Evolutionary conservation across 805 yeast genomes (phyloP), one percentile per base, ranked within the genome.

Genomic region (Zygosaccharomyces siamensis): DNA sequence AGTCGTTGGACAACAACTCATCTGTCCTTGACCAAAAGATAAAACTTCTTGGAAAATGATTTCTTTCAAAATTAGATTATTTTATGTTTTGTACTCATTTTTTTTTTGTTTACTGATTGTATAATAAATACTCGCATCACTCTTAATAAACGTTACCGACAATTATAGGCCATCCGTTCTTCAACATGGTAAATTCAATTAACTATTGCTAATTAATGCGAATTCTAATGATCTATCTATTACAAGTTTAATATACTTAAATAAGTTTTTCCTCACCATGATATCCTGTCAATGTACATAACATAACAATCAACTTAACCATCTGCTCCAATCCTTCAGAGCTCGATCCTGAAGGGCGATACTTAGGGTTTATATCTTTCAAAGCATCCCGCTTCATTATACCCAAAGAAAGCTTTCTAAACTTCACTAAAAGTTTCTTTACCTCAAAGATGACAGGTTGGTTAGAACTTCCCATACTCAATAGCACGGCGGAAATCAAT

Each of bases 1-100:
- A 83, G 63, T 89, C 90, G 75, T 79, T 93, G 48, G 96, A 93
- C 62, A 77, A 76, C 53, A 79, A 83, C 53, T 88, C 95, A 45
- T 75, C 75, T 16, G 72, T 72, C 21, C 73, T 93, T 58, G 87
- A 84, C 63, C 76, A 78, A 32, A 85, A 87, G 66, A 66, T 93
- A 51, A 78, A 75, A 31, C 46, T 57, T 4, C 40, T 62, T 12
- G 33, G 56, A 43, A 56, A 58, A 48, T 53, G 43, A 52, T 38
- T 20, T 28, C 28, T 20, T 18, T 31, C 11, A 4, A 28, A 20
- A 12, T 18, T 21, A 20, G n/a, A 20, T 14, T 41, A 21, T 28
- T 30, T 21, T 7, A 8, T 28, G n/a, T 41, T 30, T 33, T 33
- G 37, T 33, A 14, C 35, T 14, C 11, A 33, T 16, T 14, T 33